A percentile compares a stretch with the other conserved stretches of the same genome.
Conservation (phyloP, 2,329 filamentous ascomycete genomes). For the Aspergillus tubingensis region DNA sequence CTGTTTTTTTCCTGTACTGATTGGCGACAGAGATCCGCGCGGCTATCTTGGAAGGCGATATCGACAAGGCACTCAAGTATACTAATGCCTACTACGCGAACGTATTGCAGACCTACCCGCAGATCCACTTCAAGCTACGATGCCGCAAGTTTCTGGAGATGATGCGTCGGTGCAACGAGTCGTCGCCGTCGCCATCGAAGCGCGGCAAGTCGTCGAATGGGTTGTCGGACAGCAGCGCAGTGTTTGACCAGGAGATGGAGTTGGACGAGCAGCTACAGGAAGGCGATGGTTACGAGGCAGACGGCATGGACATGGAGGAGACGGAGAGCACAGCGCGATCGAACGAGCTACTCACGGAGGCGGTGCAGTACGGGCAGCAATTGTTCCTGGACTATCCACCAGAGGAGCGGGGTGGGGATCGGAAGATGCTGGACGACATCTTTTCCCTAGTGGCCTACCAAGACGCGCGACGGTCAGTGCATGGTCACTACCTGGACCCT, state of each 20-base stretch:
- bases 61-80: slow-evolving; percentile 83
- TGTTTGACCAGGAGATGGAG: slow-evolving; percentile 59
- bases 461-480: slow-evolving; percentile 74
- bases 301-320: slow-evolving; percentile 60
- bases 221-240: slow-evolving; percentile 45
- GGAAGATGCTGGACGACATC: slow-evolving; percentile 75
- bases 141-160: slow-evolving; percentile 96
- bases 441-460: slow-evolving; percentile 86
- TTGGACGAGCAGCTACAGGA: slow-evolving; percentile 54
- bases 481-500: slow-evolving; percentile 76
- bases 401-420: slow-evolving; percentile 69
- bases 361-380: slow-evolving; percentile 76
- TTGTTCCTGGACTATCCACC: slow-evolving; percentile 75
- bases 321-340: slow-evolving; percentile 39
- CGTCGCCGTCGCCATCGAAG: slow-evolving; percentile 47
- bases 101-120: slow-evolving; percentile 76
- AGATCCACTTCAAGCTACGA: slow-evolving; percentile 82
- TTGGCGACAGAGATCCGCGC: slow-evolving; percentile 69
- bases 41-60: slow-evolving; percentile 86
- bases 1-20: background rate
- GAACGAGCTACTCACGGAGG: slow-evolving; percentile 64
- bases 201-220: slow-evolving; percentile 43
- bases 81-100: slow-evolving; percentile 76
- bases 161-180: slow-evolving; percentile 73
- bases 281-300: slow-evolving; percentile 38